Conservation (phyloP, 805 yeast genomes). For the Candida odintsovae region DNA sequence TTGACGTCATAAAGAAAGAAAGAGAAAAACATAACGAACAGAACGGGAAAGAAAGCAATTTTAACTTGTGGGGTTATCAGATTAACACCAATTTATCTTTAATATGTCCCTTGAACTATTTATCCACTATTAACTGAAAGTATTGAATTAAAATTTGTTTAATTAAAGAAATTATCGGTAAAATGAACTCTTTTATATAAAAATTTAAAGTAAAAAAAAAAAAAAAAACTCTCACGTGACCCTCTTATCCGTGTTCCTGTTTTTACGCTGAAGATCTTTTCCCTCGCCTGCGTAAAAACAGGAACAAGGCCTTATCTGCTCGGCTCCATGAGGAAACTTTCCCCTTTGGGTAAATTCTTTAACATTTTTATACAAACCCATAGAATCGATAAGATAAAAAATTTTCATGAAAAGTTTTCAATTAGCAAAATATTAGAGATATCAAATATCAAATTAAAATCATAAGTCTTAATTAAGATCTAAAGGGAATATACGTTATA, state of each 20-base stretch:
- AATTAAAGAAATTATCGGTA: not conserved
- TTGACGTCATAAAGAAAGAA: not conserved
- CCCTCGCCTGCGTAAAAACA: not conserved
- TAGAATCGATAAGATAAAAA: not conserved
- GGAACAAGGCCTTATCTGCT: not conserved
- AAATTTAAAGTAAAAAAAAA: no score
- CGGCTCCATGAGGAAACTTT: not conserved
- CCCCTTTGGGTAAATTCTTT: not conserved
- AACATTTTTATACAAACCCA: no score
- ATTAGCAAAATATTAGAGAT: not conserved
- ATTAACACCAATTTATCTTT: no score
- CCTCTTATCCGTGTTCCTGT: not conserved
- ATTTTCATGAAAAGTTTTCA: not conserved
- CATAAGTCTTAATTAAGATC: no score
- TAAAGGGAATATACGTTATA: no score
- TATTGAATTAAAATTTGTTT: no score
- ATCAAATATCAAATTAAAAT: no score
- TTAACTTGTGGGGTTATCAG: no score
- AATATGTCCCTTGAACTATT: no score
- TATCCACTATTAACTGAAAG: no score
- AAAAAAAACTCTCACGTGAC: not conserved
- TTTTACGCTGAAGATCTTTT: not conserved
- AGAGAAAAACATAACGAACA: not conserved
- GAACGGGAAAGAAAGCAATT: no score
- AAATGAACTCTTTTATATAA: not conserved